Base-by-base conservation (phyloP, 306 rosid genomes). In the Cicer judaicum region DNA sequence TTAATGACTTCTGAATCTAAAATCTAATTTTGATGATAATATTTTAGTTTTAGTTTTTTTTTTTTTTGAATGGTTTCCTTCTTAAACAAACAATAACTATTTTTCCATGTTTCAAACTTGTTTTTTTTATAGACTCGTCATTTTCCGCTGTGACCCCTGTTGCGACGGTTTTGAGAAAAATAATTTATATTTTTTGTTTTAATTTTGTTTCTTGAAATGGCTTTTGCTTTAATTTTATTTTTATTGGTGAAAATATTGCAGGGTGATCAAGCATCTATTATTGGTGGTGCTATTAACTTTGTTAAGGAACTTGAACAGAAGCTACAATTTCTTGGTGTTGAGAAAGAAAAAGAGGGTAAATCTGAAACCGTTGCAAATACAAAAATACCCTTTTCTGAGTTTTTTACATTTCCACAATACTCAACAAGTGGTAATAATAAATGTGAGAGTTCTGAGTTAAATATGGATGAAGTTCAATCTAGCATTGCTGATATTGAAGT, bases 211-310 rank as follows among this genome's bases (percentile, higher is more conserved):
- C 1, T 64, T 50, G 71, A 74, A 60, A 44, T 18, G 16, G 34
- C 48, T 57, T 6, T 40, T 16, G 9, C 3, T 16, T 21, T 34
- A 15, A 52, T 12, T 66, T 19, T 15, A 24, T 21, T n/a, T 77
- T 62, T 5, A 13, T 46, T 47, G n/a, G 0, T 44, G 60, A 43
- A 55, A 12, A 40, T 63, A 39, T 64, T 70, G 80, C 81, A 93
- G 99, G 96, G 95, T 8, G 99, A 94, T 77, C 99, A 94, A 78
- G 99, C 99, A 6, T 89, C 96, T 5, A 94, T 94, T 12, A 86
- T 94, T 73, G 99, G 99, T 1, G 97, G 96, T 6, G 99, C 99
- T 13, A 90, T 94, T 16, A 90, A 94, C 78, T 94, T 79, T 74
- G 97, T 94, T 10, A 94, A 94, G 87, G 93, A 90, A 87, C 90